Evolutionary conservation across 2,329 filamentous ascomycete genomes (phyloP), one percentile per base, ranked within the genome.

Genomic region (Pyricularia grisea): DNA sequence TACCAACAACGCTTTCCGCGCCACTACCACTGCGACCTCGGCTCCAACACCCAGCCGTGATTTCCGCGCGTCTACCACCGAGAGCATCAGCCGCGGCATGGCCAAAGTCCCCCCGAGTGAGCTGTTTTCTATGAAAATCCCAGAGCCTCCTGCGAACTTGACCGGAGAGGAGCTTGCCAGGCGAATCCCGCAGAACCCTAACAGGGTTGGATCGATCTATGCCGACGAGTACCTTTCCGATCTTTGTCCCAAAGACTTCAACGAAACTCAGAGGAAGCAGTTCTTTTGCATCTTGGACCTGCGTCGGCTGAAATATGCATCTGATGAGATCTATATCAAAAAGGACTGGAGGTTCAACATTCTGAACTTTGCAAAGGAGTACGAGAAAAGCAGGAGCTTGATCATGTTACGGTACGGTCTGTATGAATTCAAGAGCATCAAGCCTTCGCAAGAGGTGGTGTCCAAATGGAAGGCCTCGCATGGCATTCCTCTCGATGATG

Each of bases 291-390:
- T 88, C 71, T 84, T 88, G 72, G 86, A 88, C 73, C 78, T 88
- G 69, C 84, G 86, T 70, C 82, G 86, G 71, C 80, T 88, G 65
- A 88, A 88, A 77, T 87, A 87, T 73, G 84, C 85, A 6, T 86
- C 86, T 31, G 82, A 88, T 72, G 86, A 88, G 73, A 86, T 88
- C 20, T 88, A 88, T 70, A 74, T 78, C 23, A 85, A 83, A 74
- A 88, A 88, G 75, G 85, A 87, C 72, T 88, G 86, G 86, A 87
- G 86, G 76, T 76, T 88, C 68, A 88, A 88, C 71, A 83, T 88
- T 23, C 75, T 85, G 71, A 88, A 88, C 75, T 88, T 88, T 70
- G 85, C 86, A 58, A 88, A 88, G 75, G 86, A 88, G 75, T 88
- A 87, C 71, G 86, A 88, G 75, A 88, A 88, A 79, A 88, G 85